Evolutionary conservation across 192 early-diverging fungal genomes (phyloP), one percentile per base, ranked within the genome.

Genomic region (Backusella macrospora): DNA sequence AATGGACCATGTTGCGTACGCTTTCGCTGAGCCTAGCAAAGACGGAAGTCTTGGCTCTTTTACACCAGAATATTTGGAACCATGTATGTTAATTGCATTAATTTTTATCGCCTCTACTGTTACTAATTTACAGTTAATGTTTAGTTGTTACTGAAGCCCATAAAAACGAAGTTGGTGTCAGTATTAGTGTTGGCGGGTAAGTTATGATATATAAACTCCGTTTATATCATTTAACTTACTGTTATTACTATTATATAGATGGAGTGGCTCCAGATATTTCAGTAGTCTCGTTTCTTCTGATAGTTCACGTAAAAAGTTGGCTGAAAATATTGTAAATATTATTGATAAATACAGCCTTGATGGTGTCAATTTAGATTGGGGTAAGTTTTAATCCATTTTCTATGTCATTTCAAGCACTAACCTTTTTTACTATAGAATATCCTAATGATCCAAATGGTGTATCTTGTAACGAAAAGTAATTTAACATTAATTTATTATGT

Each of bases 311-410:
- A 46, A 67, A 23, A 76, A 43, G 9, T 73, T 86, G 12, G 70
- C 82, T 14, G 71, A 71, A 21, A 77, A 74, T 14, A 62, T 87
- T 15, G 83, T 83, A 16, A 67, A 82, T 14, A 68, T 64, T 55
- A 73, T 90, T 2, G 67, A 76, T 26, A 39, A 79, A 9, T 81
- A 84, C 55, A 47, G 78, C 9, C 62, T 91, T 21, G 86, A 91
- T 68, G 91, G 91, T 6, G 73, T 91, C 6, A 86, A 90, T 66
- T 73, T 92, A 13, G 91, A 92, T 75, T 91, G 87, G 87, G 91
- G 74, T 75, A 75, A 75, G 0, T n/a, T 48, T 39, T 8, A 13
- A 13, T 21, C 10, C 43, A 34, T 86, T 52, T 86, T 82, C 47
- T 86, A 83, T 9, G 77, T 83, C 9, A 13, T 47, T 26, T n/a